Conservation (phyloP, 371 early-diverging fungal genomes). For the Syncephalastrum monosporum region DNA sequence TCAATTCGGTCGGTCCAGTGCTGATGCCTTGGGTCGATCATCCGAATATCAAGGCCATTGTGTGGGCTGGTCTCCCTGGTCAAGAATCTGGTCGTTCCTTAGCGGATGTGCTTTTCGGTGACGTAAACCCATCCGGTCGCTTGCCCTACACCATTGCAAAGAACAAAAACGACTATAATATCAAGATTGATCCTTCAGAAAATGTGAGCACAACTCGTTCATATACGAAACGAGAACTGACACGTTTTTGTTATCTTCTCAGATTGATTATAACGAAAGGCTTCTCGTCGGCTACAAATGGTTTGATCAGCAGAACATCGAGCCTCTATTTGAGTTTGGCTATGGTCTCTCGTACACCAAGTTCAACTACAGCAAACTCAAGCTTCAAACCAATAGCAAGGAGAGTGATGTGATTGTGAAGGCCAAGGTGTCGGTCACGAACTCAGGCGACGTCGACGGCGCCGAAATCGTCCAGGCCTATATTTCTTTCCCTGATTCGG, state of each 20-base stretch:
- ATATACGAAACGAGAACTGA: neutral
- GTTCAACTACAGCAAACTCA: slow-evolving; percentile 35
- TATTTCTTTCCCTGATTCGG: slow-evolving; percentile 42
- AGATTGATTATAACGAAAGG: slow-evolving; percentile 48
- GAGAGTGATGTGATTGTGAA: neutral
- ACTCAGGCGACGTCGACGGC: slow-evolving; percentile 52
- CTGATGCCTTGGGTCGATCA: slow-evolving; percentile 57
- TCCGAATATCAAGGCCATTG: slow-evolving; percentile 58
- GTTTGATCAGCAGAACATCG: slow-evolving; percentile 41
- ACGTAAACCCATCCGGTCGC: slow-evolving; percentile 54
- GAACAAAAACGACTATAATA: slow-evolving; percentile 33
- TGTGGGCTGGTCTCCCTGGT: slow-evolving; percentile 53
- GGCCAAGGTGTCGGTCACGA: slow-evolving; percentile 34
- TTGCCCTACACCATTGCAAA: slow-evolving; percentile 51
- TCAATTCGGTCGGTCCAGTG: slow-evolving; percentile 60
- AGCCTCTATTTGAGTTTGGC: slow-evolving; percentile 53
- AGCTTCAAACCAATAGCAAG: neutral
- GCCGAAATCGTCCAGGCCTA: slow-evolving; percentile 61
- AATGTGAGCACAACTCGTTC: neutral
- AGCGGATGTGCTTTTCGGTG: slow-evolving; percentile 55
- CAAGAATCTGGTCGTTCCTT: slow-evolving; percentile 55
- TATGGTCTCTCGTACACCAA: slow-evolving; percentile 57
- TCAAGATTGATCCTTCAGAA: neutral
- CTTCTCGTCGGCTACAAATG: slow-evolving; percentile 52
- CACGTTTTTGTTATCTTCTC: neutral